Base-by-base conservation (phyloP, 768 basidiomycete genomes). In the Fomitopsis pulvina region DNA sequence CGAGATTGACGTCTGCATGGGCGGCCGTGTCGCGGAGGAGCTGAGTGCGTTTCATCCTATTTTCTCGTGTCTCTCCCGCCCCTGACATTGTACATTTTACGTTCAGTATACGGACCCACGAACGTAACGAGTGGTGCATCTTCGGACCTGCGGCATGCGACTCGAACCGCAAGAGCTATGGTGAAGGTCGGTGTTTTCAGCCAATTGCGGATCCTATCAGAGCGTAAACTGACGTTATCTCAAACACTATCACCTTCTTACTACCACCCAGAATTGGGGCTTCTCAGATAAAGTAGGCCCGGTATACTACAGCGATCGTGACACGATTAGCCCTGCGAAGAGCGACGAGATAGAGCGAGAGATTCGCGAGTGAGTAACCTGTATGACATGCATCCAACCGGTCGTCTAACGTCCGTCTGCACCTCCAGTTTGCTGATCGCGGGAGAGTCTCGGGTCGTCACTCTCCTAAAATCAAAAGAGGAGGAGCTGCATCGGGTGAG, bases 1-100 rank as follows among this genome's bases (percentile, higher is more conserved):
- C 16, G 71, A 74, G 55, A 92, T 98, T 57, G 95, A 96, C 66
- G 93, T 96, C 21, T 82, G 80, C 27, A 87, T 97, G 77, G 95
- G 93, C 10, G 95, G 96, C 20, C 85, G 96, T 43, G 88, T 93
- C 5, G 96, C 96, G 21, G 96, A 99, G 67, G 91, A 90, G 69
- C 66, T 96, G 57, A 79, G 89, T 87, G 61, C 57, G 84, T 64
- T 2, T 12, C 18, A 28, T 55, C 24, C 20, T 49, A 43, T 42
- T 47, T 11, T 51, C 34, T 38, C 53, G 47, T 26, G 55, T 57
- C 24, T 20, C 4, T 25, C 24, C 26, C 18, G 52, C 30, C 50
- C 48, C 55, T 59, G 50, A 64, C 56, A 26, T 28, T 45, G 54
- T 45, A 45, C 50, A 14, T 14, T 16, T 7, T 37, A n/a, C n/a